Percentiles rank a stretch among this genome's conserved stretches.
phyloP scores from a whole-genome alignment of 257 asterid genomes.

The Haberlea rhodopensis region DNA sequence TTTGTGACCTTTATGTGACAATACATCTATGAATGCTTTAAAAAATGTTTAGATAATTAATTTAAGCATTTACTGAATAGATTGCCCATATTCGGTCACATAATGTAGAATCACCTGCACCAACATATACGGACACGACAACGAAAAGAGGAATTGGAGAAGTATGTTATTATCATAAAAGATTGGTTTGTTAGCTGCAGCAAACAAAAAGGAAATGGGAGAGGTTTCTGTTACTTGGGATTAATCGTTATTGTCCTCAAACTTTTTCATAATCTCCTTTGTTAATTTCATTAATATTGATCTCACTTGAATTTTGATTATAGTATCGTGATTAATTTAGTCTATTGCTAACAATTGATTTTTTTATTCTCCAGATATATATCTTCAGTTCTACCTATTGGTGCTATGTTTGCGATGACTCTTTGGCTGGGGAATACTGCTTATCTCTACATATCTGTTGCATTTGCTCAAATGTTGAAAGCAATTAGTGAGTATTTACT shows the following conservation, averaged over 20 bases:
- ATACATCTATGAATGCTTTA: not conserved
- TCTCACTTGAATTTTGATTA: not conserved
- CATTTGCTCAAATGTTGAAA: constrained; percentile 98
- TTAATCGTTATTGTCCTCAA: not conserved
- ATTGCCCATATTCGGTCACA: too few relatives aligned
- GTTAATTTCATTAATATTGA: constrained; percentile 3
- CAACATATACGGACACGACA: too few relatives aligned
- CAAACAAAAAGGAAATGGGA: not conserved
- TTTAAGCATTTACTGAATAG: too few relatives aligned
- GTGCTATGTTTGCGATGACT: constrained; percentile 98
- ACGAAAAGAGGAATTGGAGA: not conserved
- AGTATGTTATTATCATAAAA: not conserved
- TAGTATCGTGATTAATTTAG: constrained; percentile 18
- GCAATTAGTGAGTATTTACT: constrained; percentile 76
- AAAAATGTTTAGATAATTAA: not conserved
- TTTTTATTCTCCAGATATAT: constrained; percentile 58
- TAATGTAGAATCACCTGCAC: too few relatives aligned
- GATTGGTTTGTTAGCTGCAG: not conserved
- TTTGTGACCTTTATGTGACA: not conserved
- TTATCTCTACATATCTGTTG: constrained; percentile 92
- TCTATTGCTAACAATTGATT: constrained; percentile 1
- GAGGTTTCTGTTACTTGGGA: constrained; percentile 4
- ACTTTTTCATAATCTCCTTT: not conserved
- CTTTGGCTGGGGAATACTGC: constrained; percentile 99
- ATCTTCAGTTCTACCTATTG: constrained; percentile 84